These are phyloP conservation scores for Setaria italica DNA, from an alignment of 202 grass and related monocot genomes.

Conservation along the genomic window DNA sequence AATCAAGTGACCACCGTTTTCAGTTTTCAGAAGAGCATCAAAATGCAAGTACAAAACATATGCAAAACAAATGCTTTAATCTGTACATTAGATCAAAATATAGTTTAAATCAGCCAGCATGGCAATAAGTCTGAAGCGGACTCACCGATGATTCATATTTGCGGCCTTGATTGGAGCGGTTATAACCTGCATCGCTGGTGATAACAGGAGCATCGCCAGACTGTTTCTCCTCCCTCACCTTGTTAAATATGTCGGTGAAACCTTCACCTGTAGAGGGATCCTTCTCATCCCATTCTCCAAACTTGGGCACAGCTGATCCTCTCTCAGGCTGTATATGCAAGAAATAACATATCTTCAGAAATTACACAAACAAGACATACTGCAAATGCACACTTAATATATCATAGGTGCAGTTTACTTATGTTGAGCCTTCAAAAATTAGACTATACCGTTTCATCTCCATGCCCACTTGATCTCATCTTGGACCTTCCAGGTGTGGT, in stretches of 20 bases:
- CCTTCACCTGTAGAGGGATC: constrained; percentile 79
- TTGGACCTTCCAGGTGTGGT: constrained; percentile 65
- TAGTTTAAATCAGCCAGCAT: neutral
- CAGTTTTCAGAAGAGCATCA: constrained; percentile 12
- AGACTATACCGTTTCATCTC: constrained; percentile 73
- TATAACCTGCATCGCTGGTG: constrained; percentile 41
- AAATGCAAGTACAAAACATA: constrained; percentile 7
- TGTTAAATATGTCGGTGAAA: constrained; percentile 87
- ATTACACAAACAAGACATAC: neutral
- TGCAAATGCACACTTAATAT: neutral
- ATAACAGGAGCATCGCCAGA: constrained; percentile 44
- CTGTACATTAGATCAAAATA: neutral
- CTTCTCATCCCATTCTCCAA: constrained; percentile 96
- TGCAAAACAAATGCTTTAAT: constrained; percentile 8
- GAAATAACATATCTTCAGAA: constrained; percentile 37
- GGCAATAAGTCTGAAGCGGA: constrained; percentile 31
- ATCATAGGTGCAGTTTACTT: neutral
- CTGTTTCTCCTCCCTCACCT: constrained; percentile 82
- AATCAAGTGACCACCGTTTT: neutral
- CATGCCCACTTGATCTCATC: constrained; percentile 57
- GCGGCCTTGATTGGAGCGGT: constrained; percentile 50
- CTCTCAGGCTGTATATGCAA: constrained; percentile 64
- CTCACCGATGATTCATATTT: constrained; percentile 71
- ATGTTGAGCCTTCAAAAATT: neutral
- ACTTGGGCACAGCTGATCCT: constrained; percentile 85